A percentile compares a stretch with the other conserved stretches of the same genome.
phyloP scores from a whole-genome alignment of 257 asterid species.

The Echites panduratus region DNA sequence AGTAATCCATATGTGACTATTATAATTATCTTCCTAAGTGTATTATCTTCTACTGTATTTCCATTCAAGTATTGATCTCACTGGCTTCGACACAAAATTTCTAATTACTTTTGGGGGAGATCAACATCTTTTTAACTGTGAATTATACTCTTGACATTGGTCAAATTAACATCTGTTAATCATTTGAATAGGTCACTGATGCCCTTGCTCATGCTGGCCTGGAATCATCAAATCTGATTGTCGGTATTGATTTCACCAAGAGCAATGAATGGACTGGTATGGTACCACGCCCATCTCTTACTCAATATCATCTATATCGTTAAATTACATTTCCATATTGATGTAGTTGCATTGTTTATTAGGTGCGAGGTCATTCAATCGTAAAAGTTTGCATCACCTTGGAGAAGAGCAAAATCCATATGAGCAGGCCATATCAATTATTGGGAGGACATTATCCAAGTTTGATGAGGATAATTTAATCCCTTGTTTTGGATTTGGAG shows the following conservation, averaged over 20 bases:
- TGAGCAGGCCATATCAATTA: constrained; percentile 92
- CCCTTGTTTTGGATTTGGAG: constrained; percentile 95
- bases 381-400: constrained; percentile 85
- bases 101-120: neutral
- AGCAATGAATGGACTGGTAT: constrained; percentile 99
- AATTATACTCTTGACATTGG: neutral
- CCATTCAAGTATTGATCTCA: neutral
- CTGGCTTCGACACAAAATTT: neutral
- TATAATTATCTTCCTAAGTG: neutral
- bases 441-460: constrained; percentile 85
- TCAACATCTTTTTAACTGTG: neutral
- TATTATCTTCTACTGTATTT: neutral
- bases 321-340: neutral
- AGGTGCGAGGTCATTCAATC: constrained; percentile 84
- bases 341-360: constrained; percentile 8
- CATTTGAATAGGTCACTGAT: constrained; percentile 59
- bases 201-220: constrained; percentile 95
- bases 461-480: constrained; percentile 89
- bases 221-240: constrained; percentile 90
- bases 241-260: constrained; percentile 95
- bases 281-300: neutral
- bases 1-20: neutral
- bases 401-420: constrained; percentile 77
- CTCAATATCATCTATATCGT: neutral
- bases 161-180: constrained; percentile 2